Evolutionary conservation across 306 rosid species (phyloP), one percentile per base, ranked within the genome.

Genomic region (Vicia villosa): DNA sequence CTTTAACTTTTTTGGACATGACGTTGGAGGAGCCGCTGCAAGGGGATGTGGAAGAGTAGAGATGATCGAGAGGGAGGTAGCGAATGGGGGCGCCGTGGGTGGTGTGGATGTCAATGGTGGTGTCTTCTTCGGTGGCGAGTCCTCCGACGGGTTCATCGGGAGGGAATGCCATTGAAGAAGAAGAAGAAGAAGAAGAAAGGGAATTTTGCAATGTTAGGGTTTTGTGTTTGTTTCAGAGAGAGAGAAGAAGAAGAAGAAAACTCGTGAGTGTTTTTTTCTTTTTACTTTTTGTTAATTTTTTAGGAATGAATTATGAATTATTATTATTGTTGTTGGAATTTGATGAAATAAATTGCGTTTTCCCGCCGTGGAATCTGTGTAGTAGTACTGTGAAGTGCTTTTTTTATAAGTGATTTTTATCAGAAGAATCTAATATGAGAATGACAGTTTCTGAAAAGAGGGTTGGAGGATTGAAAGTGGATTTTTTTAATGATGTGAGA

Each of bases 1-100:
- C 97, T 50, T 91, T 91, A 15, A 91, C 95, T 82, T 91, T 95
- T 67, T 95, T 95, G 12, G 99, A 94, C 97, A 90, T 94, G 41
- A 94, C 97, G 79, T 87, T 88, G 54, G 98, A 78, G 43, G 96
- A 90, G 43, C 96, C 97, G 21, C 90, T 85, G 71, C 96, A 94
- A 1, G 96, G 97, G 1, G 99, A 88, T 1, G 97, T 91, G 61
- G 95, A 79, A 15, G 99, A 95, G 79, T 95, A 95, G 42, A 95
- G 92, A 75, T 86, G 97, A 81, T 95, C 91, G 71, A 95, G 88
- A 1, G 96, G 87, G 1, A 89, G 91, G 80, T 91, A 95, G 6
- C 95, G 80, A 63, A 91, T 59, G 68, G 96, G 97, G 11, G 99
- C 75, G 1, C 86, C 88, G 13, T 66, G 73, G 43, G 81, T 62